Evolutionary conservation across 768 basidiomycete species (phyloP).

Genomic region (Kondoa malvinella): DNA sequence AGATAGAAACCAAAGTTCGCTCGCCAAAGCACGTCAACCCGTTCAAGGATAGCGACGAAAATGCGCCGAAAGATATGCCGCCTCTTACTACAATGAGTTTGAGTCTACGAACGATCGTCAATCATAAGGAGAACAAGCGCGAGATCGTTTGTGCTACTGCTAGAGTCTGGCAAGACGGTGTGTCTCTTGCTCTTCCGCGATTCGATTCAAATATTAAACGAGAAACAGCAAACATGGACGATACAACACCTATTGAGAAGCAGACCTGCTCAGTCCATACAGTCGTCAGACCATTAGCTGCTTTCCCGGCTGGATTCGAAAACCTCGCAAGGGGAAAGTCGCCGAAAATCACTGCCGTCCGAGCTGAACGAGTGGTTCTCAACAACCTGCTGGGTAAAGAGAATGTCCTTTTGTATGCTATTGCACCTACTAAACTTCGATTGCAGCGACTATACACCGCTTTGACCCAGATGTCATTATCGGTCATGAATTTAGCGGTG

Average conservation of each 20-base stretch:
- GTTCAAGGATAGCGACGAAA: conserved; percentile 51
- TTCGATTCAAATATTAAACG: not conserved
- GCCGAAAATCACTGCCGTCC: conserved; percentile 48
- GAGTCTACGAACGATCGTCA: conserved; percentile 73
- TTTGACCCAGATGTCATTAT: conserved; percentile 87
- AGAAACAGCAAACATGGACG: conserved; percentile 61
- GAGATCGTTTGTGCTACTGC: conserved; percentile 75
- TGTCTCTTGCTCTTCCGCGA: conserved; percentile 19
- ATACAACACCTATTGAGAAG: conserved; percentile 73
- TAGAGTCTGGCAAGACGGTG: conserved; percentile 63
- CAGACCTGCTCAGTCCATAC: conserved; percentile 69
- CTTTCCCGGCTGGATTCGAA: conserved; percentile 71
- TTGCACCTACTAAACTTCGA: conserved; percentile 6
- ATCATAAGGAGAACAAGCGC: conserved; percentile 82
- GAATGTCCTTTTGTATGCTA: too few relatives aligned
- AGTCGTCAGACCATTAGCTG: conserved; percentile 64
- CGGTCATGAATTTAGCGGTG: conserved; percentile 84
- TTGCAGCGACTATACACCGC: conserved; percentile 53
- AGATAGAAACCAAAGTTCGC: conserved; percentile 64
- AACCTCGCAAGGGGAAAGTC: conserved; percentile 40
- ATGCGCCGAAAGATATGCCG: conserved; percentile 61
- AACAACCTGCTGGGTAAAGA: conserved; percentile 61
- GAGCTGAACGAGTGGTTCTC: conserved; percentile 69
- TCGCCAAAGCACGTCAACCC: conserved; percentile 81
- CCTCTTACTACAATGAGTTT: conserved; percentile 82